A percentile compares a stretch with the other conserved stretches of the same genome.
Conservation (phyloP, 495 filamentous ascomycete species). For the Geoglossum glabrum region DNA sequence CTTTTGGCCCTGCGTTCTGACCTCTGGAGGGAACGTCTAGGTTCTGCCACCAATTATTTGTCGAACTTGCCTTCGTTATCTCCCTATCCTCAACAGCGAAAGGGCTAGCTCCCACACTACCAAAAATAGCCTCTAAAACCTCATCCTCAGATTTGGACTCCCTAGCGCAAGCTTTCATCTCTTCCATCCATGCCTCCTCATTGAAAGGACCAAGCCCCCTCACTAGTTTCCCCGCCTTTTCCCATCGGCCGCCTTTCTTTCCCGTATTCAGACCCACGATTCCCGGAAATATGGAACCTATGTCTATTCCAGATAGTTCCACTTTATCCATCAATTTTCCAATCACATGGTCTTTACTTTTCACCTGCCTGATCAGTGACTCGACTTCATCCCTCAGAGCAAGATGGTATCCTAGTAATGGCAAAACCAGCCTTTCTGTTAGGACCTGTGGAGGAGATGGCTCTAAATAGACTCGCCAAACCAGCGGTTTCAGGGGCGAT, state of each 20-base stretch:
- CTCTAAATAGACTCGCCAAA: slow-evolving; percentile 43
- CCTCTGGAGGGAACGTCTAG: not conserved
- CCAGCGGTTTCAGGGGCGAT: slow-evolving; percentile 41
- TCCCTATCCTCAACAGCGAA: not conserved
- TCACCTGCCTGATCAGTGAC: slow-evolving; percentile 35
- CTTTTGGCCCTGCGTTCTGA: not conserved
- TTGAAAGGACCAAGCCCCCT: slow-evolving; percentile 17
- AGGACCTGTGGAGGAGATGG: slow-evolving; percentile 32
- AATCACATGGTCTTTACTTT: slow-evolving; percentile 65
- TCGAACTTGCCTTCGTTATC: not conserved
- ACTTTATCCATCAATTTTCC: slow-evolving; percentile 57
- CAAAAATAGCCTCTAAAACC: not conserved
- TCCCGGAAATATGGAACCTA: slow-evolving; percentile 50
- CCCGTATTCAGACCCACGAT: slow-evolving; percentile 14
- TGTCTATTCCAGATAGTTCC: slow-evolving; percentile 43
- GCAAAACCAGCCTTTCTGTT: slow-evolving; percentile 44
- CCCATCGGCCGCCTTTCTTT: not conserved
- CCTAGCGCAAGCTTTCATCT: not conserved
- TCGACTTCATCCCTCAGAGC: slow-evolving; percentile 24
- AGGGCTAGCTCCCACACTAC: not conserved
- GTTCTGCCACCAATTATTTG: not conserved
- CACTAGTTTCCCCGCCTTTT: slow-evolving; percentile 26
- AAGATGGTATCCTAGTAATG: slow-evolving; percentile 37
- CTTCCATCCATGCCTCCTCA: not conserved
- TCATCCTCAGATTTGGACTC: not conserved